Base-by-base conservation (phyloP, 2,329 filamentous ascomycete genomes). In the Rachicladosporium sp. region DNA sequence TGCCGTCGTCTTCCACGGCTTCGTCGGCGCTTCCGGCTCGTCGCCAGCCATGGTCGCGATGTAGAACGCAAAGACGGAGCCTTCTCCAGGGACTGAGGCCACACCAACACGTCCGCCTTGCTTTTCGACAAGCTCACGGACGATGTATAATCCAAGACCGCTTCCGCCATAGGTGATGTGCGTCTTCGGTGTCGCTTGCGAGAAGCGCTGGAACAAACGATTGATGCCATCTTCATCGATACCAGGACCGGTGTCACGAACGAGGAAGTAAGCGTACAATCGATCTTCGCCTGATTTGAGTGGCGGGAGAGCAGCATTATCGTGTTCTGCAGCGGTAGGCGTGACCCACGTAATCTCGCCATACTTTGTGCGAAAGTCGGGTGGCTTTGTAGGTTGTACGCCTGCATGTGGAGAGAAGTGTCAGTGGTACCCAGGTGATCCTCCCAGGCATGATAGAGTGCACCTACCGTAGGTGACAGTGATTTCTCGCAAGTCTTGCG, bases 1-100 rank as follows among this genome's bases (percentile, higher is more conserved):
- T 7, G 23, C 23, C 23, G 7, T 8, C 23, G 23, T 27, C 23
- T 3, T 6, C 6, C 23, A 6, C 23, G 23, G 23, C 23, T 27
- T 27, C 7, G 23, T 27, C 23, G 23, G 23, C 6, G 23, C 4
- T 27, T 27, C 23, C 7, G 23, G 23, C 23, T 27, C 23, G 7
- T 27, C 23, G 23, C 23, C 23, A 27, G 23, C 6, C 23, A 27
- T 27, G 7, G 23, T 27, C 7, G 78, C 80, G 56, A 87, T 71
- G 54, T 84, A 87, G 56, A 88, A 87, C 21, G 76, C 79, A 57
- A 87, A 87, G 0, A 75, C 83, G 57, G 78, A 83, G 31, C 82
- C 82, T 30, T 74, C 67, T 9, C 78, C 81, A 42, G 76, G 71
- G 44, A 73, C 65, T 0, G 79, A 83, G 1, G 71, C 69, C 6